These are phyloP conservation scores for Melampsora larici-populina DNA, from an alignment of 1,284 basidiomycete species.

Conservation along the genomic window DNA sequence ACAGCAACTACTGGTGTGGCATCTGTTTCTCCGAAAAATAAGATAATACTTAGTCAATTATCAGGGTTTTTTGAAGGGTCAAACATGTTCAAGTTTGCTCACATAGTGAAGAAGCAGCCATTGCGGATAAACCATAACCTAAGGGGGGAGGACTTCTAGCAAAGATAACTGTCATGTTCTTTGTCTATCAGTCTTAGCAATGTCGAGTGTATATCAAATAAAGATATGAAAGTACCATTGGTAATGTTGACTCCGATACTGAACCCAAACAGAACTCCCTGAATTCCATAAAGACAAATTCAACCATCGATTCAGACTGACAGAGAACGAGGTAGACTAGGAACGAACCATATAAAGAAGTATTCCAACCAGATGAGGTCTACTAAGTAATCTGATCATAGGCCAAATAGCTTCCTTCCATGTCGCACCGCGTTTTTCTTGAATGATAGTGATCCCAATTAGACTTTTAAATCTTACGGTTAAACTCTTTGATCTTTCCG, in stretches of 20 bases:
- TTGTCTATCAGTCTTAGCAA: background rate
- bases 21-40: conserved; percentile 43
- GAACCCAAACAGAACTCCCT: conserved; percentile 61
- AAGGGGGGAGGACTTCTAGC: conserved; percentile 61
- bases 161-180: conserved; percentile 54
- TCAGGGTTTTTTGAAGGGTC: too few species aligned
- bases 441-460: conserved; percentile 64
- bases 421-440: conserved; percentile 62
- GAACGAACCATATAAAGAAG: conserved; percentile 61
- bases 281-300: background rate
- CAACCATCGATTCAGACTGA: too few species aligned
- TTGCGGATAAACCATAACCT: conserved; percentile 64
- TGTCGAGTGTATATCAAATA: background rate
- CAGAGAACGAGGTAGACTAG: too few species aligned
- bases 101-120: conserved; percentile 64
- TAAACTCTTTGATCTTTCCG: conserved; percentile 58
- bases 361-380: conserved; percentile 63
- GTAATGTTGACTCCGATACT: conserved; percentile 72
- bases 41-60: background rate
- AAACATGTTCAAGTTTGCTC: conserved; percentile 54
- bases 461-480: conserved; percentile 63
- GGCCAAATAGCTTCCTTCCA: conserved; percentile 60
- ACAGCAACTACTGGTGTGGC: conserved; percentile 58
- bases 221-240: conserved; percentile 58
- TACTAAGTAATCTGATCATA: conserved; percentile 63